These are phyloP conservation scores for Wickerhamomyces sydowiorum DNA, from an alignment of 805 yeast species.

Conservation along the genomic window DNA sequence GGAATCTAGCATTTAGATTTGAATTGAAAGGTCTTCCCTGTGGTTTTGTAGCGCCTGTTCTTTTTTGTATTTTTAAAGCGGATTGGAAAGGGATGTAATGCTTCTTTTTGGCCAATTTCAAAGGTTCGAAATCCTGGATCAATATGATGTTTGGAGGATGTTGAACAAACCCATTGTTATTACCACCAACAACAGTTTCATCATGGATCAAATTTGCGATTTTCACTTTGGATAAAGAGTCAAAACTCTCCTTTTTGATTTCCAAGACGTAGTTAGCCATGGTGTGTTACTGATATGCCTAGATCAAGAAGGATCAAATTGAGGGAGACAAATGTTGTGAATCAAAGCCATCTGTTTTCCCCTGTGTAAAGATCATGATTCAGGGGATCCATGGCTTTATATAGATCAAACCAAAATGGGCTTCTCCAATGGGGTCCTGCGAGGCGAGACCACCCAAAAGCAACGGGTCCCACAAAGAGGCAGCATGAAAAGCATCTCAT, in stretches of 20 bases:
- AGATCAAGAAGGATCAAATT: too few relatives aligned
- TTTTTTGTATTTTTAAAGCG: conserved; percentile 6
- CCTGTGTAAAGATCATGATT: too few relatives aligned
- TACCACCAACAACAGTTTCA: background rate
- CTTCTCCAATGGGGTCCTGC: too few relatives aligned
- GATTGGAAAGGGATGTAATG: conserved; percentile 11
- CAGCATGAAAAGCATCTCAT: too few relatives aligned
- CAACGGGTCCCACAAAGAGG: too few relatives aligned
- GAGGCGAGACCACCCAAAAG: too few relatives aligned
- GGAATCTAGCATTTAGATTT: conserved; percentile 19
- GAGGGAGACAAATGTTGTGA: too few relatives aligned
- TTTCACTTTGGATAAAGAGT: background rate
- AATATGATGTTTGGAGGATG: conserved; percentile 19
- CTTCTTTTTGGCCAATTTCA: conserved; percentile 23
- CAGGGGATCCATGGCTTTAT: too few relatives aligned
- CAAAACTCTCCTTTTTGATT: background rate
- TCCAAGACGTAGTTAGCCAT: background rate
- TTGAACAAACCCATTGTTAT: too few relatives aligned
- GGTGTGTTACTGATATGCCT: background rate
- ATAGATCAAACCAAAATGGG: too few relatives aligned
- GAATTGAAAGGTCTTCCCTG: conserved; percentile 26
- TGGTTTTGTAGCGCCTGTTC: conserved; percentile 5
- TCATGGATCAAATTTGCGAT: background rate
- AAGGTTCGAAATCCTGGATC: conserved; percentile 15
- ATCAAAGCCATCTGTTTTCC: too few relatives aligned